These are phyloP conservation scores for Metschnikowia santaceciliae DNA, from an alignment of 805 yeast genomes.

Conservation along the genomic window DNA sequence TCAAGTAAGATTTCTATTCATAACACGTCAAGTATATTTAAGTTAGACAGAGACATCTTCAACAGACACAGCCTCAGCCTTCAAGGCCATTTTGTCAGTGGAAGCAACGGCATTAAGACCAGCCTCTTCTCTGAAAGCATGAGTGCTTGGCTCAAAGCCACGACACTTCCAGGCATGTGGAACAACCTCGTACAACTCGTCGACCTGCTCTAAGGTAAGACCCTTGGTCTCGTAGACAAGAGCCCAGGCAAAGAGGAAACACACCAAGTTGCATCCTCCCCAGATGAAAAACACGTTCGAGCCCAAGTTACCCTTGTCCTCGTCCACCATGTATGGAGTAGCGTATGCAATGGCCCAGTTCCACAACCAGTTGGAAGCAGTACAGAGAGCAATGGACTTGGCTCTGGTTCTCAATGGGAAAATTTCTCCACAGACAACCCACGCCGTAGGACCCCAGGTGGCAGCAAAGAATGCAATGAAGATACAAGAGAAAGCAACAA, in stretches of 20 bases:
- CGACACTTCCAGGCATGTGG: slow-evolving; percentile 32
- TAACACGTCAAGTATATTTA: neutral
- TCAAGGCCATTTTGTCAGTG: slow-evolving; percentile 15
- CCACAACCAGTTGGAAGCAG: slow-evolving; percentile 42
- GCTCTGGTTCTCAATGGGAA: slow-evolving; percentile 37
- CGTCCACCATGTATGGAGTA: slow-evolving; percentile 40
- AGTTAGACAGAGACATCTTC: slow-evolving; percentile 25
- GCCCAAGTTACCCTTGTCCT: slow-evolving; percentile 38
- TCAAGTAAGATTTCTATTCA: neutral
- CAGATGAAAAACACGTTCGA: slow-evolving; percentile 41
- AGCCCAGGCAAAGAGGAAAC: slow-evolving; percentile 31
- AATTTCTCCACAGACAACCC: slow-evolving; percentile 38
- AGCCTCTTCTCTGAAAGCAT: slow-evolving; percentile 31
- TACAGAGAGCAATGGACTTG: slow-evolving; percentile 37
- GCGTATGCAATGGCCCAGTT: slow-evolving; percentile 41
- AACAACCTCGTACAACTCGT: slow-evolving; percentile 34
- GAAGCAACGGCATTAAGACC: slow-evolving; percentile 10
- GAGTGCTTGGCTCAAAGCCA: slow-evolving; percentile 30
- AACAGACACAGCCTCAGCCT: slow-evolving; percentile 25
- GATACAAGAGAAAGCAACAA: slow-evolving; percentile 37
- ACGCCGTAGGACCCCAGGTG: slow-evolving; percentile 40
- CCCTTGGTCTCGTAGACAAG: slow-evolving; percentile 40
- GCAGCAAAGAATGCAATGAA: slow-evolving; percentile 41
- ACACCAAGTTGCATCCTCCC: slow-evolving; percentile 38
- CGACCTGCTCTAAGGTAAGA: slow-evolving; percentile 40